Percentiles rank a stretch among this genome's conserved stretches.
phyloP scores from a whole-genome alignment of 768 basidiomycete genomes.

The Mycena galericulata region DNA sequence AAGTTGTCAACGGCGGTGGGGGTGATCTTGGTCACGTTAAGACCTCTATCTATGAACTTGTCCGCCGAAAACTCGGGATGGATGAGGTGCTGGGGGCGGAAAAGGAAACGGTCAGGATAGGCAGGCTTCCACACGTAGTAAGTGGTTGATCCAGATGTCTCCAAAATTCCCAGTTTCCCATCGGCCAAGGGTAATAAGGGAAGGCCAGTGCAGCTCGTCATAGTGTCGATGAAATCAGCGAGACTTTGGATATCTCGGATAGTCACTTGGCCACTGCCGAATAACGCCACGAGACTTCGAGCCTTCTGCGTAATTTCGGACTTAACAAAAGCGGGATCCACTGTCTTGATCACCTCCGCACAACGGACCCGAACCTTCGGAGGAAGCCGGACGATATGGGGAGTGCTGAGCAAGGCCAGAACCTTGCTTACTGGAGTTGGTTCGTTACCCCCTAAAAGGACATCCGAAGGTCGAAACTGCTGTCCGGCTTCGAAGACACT shows the following conservation, averaged over 20 bases:
- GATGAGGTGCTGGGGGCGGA: conserved; percentile 42
- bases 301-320: conserved; percentile 37
- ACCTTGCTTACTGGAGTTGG: conserved; percentile 37
- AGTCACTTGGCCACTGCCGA: conserved; percentile 29
- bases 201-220: conserved; percentile 42
- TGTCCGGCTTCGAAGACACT: conserved; percentile 36
- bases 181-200: conserved; percentile 53
- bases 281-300: conserved; percentile 18
- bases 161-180: conserved; percentile 44
- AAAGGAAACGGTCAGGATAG: conserved; percentile 32
- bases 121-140: conserved; percentile 46
- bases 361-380: conserved; percentile 36
- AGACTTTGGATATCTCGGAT: conserved; percentile 40
- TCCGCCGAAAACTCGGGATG: conserved; percentile 39
- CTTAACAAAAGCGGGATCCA: conserved; percentile 44
- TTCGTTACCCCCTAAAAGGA: conserved; percentile 40
- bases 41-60: conserved; percentile 34
- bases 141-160: conserved; percentile 20
- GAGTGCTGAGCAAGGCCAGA: conserved; percentile 38
- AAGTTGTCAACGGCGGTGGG: conserved; percentile 31
- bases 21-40: conserved; percentile 43
- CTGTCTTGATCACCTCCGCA: conserved; percentile 29
- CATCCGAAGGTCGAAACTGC: conserved; percentile 31
- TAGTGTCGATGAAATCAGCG: conserved; percentile 41
- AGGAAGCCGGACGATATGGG: conserved; percentile 38